Conservation (phyloP, 2,329 filamentous ascomycete genomes). For the Sporothrix variecibatus region DNA sequence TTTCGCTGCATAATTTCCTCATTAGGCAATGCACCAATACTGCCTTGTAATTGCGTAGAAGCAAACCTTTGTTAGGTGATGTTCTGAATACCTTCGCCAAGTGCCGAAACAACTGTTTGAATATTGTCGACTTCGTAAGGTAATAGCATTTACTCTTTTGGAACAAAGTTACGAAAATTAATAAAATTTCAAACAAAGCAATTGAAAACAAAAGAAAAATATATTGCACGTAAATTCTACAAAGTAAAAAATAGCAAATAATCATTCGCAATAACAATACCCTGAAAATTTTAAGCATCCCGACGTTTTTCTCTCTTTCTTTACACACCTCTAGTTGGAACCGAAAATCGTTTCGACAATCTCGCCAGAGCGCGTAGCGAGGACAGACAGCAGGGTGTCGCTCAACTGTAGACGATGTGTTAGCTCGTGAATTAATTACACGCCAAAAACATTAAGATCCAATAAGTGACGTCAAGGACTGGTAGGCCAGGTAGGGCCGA, state of each 20-base stretch:
- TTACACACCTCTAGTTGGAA: neutral
- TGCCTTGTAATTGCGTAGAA: neutral
- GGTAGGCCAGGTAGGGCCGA: conserved; percentile 33
- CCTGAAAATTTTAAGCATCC: neutral
- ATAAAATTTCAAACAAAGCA: too few relatives aligned
- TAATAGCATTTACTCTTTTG: too few relatives aligned
- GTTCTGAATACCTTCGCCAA: too few relatives aligned
- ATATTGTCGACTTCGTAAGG: too few relatives aligned
- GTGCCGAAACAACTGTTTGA: neutral
- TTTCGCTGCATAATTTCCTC: neutral
- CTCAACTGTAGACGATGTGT: conserved; percentile 59
- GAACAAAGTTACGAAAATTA: too few relatives aligned
- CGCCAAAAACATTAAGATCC: conserved; percentile 5
- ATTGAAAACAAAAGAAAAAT: too few relatives aligned
- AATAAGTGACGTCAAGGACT: conserved; percentile 12
- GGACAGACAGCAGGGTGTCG: conserved; percentile 77
- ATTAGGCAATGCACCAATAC: neutral
- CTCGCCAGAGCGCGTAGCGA: conserved; percentile 74
- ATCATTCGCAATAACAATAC: neutral
- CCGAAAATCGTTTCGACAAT: conserved; percentile 76
- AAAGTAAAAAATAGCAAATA: neutral
- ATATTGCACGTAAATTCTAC: neutral
- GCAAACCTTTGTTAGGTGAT: neutral
- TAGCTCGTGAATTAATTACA: conserved; percentile 19
- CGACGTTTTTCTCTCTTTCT: neutral